These are phyloP conservation scores for Neoboletus subvelutipes DNA, from an alignment of 768 basidiomycete genomes.

Conservation along the genomic window DNA sequence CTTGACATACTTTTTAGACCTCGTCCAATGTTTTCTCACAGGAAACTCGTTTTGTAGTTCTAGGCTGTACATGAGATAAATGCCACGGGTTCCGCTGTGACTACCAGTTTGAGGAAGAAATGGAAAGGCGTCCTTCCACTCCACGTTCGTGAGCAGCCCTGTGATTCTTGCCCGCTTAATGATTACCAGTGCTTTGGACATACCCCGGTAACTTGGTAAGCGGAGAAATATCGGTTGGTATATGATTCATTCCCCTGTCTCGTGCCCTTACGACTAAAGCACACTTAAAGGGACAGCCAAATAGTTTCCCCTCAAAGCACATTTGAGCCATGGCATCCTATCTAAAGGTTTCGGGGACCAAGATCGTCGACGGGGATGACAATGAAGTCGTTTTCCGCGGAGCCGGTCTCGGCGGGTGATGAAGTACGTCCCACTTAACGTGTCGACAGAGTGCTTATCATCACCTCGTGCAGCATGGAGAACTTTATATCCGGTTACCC, in stretches of 20 bases:
- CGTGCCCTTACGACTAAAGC: background rate
- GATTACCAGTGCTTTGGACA: background rate
- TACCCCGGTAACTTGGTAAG: background rate
- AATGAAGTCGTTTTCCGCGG: constrained; percentile 64
- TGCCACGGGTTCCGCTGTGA: background rate
- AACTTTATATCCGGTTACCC: constrained; percentile 80
- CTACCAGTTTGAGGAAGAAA: background rate
- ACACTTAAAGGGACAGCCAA: background rate
- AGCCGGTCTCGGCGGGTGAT: constrained; percentile 83
- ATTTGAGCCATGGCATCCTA: constrained; percentile 36
- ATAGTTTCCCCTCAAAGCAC: background rate
- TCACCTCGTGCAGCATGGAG: constrained; percentile 53
- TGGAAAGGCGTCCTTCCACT: background rate
- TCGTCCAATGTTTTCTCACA: constrained; percentile 7
- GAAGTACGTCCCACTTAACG: constrained; percentile 54
- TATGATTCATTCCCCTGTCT: background rate
- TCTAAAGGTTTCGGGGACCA: constrained; percentile 56
- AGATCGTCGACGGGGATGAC: constrained; percentile 56
- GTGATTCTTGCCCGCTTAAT: background rate
- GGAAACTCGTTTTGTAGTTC: constrained; percentile 25
- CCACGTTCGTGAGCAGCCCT: background rate
- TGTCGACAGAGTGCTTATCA: constrained; percentile 9
- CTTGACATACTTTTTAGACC: constrained; percentile 21
- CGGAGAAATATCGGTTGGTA: constrained; percentile 21
- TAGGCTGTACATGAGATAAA: constrained; percentile 8